Evolutionary conservation across 345 rosid species (phyloP).

Genomic region (Acer yangbiense): DNA sequence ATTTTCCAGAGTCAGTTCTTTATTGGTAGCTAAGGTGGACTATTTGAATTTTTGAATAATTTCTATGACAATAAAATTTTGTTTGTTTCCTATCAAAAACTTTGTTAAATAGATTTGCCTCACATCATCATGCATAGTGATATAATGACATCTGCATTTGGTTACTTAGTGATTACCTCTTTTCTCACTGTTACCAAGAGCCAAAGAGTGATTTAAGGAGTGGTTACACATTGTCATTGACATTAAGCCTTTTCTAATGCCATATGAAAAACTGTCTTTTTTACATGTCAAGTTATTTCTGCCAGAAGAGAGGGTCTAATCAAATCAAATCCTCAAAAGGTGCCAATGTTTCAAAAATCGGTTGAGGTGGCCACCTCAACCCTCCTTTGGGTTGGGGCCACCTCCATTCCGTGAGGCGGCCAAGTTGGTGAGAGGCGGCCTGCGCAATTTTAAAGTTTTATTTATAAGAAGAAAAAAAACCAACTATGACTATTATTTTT

Average conservation of each 20-base stretch:
- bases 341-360: background rate
- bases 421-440: too few species aligned
- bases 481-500: too few species aligned
- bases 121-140: too few species aligned
- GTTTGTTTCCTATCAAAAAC: background rate
- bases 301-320: background rate
- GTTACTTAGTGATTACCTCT: background rate
- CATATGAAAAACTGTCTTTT: background rate
- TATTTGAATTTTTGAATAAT: background rate
- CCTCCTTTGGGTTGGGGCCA: too few species aligned
- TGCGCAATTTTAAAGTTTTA: too few species aligned
- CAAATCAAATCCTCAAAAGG: background rate
- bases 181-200: background rate
- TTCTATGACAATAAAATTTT: background rate
- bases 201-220: background rate
- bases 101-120: too few species aligned
- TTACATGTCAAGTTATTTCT: background rate
- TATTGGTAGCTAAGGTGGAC: background rate
- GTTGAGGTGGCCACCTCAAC: too few species aligned
- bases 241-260: background rate
- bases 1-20: background rate
- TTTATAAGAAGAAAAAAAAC: too few species aligned
- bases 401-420: too few species aligned
- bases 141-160: too few species aligned
- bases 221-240: background rate